These are phyloP conservation scores for Nothophytophthora sp. DNA, from an alignment of 352 stramenopile species.

Conservation along the genomic window DNA sequence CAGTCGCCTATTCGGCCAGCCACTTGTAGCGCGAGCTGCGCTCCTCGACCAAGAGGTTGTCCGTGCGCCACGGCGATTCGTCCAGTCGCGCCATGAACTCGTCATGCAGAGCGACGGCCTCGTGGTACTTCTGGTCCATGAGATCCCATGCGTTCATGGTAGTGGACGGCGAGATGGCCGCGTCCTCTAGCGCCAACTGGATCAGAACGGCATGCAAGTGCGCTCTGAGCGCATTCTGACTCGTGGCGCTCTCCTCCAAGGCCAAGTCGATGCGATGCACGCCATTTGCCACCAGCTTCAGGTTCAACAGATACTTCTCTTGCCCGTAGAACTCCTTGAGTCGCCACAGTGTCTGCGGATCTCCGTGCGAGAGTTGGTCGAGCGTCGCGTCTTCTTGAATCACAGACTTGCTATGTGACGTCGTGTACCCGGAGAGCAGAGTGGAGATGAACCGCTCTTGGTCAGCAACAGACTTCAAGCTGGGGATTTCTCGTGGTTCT, in stretches of 20 bases:
- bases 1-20: slow-evolving; percentile 21
- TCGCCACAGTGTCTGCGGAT: slow-evolving; percentile 34
- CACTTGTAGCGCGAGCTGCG: slow-evolving; percentile 62
- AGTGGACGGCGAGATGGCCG: neutral
- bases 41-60: slow-evolving; percentile 70
- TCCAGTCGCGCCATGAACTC: slow-evolving; percentile 41
- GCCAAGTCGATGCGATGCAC: slow-evolving; percentile 45
- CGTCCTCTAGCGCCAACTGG: slow-evolving; percentile 41
- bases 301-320: slow-evolving; percentile 64
- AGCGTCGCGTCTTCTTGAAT: slow-evolving; percentile 55
- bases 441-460: slow-evolving; percentile 62
- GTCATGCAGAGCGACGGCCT: slow-evolving; percentile 26
- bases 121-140: slow-evolving; percentile 29
- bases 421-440: slow-evolving; percentile 51
- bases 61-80: slow-evolving; percentile 51
- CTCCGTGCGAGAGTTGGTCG: slow-evolving; percentile 36
- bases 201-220: slow-evolving; percentile 62
- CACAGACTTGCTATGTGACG: slow-evolving; percentile 45
- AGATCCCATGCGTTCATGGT: slow-evolving; percentile 17
- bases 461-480: slow-evolving; percentile 33
- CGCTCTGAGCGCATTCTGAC: slow-evolving; percentile 37
- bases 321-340: slow-evolving; percentile 45
- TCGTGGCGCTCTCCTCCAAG: slow-evolving; percentile 47
- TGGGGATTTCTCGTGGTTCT: slow-evolving; percentile 15
- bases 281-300: slow-evolving; percentile 16